These are phyloP conservation scores for Monotropa hypopitys DNA, from an alignment of 179 eudicot species.

Conservation along the genomic window DNA sequence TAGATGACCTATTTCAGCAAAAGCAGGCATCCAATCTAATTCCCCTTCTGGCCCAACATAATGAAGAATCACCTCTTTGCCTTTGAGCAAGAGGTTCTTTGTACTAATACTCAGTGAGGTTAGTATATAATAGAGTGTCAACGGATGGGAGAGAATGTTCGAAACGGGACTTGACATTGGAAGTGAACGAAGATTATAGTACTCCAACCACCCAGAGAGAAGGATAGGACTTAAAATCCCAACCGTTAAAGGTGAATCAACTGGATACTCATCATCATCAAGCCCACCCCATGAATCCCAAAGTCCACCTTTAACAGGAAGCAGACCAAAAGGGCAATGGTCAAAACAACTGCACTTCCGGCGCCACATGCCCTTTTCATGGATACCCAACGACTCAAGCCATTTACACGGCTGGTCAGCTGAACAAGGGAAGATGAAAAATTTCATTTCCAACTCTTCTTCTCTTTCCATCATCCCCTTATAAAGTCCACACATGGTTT, in stretches of 20 bases:
- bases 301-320: constrained; percentile 26
- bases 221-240: constrained; percentile 31
- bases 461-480: constrained; percentile 52
- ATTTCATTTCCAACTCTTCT: constrained; percentile 38
- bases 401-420: constrained; percentile 33
- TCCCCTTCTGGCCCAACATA: constrained; percentile 46
- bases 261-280: constrained; percentile 38
- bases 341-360: constrained; percentile 45
- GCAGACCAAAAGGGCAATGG: constrained; percentile 34
- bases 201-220: constrained; percentile 45
- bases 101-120: constrained; percentile 29
- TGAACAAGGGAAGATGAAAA: constrained; percentile 32
- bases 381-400: constrained; percentile 38
- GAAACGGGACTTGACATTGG: constrained; percentile 45
- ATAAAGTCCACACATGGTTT: constrained; percentile 34
- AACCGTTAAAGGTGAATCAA: constrained; percentile 28
- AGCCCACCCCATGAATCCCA: constrained; percentile 49
- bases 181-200: constrained; percentile 38
- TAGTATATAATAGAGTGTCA: constrained; percentile 37
- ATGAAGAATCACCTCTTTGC: constrained; percentile 43
- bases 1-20: constrained; percentile 38
- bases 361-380: constrained; percentile 49
- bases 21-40: constrained; percentile 46
- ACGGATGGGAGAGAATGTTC: constrained; percentile 38
- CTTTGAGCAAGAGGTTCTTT: constrained; percentile 31